phyloP scores from a whole-genome alignment of 176 grass and related monocot genomes.

The Eragrostis curvula region DNA sequence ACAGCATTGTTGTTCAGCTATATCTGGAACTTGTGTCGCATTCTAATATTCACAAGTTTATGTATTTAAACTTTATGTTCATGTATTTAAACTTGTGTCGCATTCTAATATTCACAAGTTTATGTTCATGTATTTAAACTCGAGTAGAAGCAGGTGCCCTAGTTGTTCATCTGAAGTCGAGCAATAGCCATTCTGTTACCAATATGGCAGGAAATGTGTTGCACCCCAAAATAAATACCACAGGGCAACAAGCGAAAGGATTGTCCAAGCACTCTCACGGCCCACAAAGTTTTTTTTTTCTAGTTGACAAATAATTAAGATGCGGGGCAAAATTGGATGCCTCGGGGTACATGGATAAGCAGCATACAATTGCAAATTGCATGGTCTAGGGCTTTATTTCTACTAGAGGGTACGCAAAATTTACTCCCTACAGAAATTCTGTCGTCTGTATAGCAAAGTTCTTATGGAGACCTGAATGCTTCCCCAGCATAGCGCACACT shows the following conservation, averaged over 20 bases:
- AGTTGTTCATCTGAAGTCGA: neutral
- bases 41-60: neutral
- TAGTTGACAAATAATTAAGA: neutral
- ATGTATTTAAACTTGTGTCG: neutral
- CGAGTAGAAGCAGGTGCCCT: too few relatives aligned
- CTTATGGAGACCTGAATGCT: slow-evolving; percentile 82
- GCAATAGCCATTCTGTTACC: neutral
- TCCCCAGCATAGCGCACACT: slow-evolving; percentile 83
- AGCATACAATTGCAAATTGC: neutral
- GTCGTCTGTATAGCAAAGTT: neutral
- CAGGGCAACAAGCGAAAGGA: neutral
- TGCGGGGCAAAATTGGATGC: slow-evolving; percentile 31
- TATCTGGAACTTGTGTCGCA: neutral
- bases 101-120: neutral
- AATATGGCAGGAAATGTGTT: neutral
- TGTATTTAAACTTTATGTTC: too few relatives aligned
- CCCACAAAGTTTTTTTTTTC: neutral
- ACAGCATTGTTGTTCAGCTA: neutral
- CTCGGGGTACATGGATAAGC: slow-evolving; percentile 20
- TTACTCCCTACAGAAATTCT: slow-evolving; percentile 26
- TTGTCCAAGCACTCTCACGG: neutral
- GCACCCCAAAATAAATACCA: neutral
- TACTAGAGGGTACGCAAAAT: slow-evolving; percentile 19
- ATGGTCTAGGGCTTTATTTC: slow-evolving; percentile 53
- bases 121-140: too few relatives aligned